Conservation (phyloP, 139 green algal species). For the Gonium pectorale region DNA sequence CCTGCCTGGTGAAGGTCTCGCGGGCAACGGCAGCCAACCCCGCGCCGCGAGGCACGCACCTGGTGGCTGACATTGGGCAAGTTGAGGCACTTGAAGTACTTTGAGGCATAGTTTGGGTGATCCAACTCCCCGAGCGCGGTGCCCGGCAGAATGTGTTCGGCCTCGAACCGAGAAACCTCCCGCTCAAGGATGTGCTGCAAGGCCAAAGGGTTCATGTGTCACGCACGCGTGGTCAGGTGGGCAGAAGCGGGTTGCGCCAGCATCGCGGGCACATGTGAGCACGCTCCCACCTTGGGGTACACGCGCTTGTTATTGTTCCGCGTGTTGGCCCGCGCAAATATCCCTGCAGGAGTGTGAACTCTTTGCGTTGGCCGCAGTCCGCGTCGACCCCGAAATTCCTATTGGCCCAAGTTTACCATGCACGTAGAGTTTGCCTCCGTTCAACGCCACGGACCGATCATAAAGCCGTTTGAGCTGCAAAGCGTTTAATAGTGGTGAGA, state of each 20-base stretch:
- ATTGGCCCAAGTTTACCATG: too few species aligned
- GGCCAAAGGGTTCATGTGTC: too few species aligned
- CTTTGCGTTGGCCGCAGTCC: too few species aligned
- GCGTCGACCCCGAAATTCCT: too few species aligned
- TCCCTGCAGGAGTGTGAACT: constrained; percentile 64
- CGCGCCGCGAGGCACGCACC: constrained; percentile 46
- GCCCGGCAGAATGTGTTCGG: constrained; percentile 54
- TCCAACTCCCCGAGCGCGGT: constrained; percentile 78
- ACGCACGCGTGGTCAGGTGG: too few species aligned
- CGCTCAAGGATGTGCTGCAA: constrained; percentile 68
- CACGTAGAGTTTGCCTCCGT: constrained; percentile 71
- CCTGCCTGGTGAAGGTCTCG: neutral
- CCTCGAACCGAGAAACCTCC: constrained; percentile 65
- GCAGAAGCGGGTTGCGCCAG: too few species aligned
- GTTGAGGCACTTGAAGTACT: constrained; percentile 76
- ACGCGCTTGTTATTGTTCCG: constrained; percentile 77
- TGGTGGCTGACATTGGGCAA: constrained; percentile 76
- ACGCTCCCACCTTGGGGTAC: constrained; percentile 77
- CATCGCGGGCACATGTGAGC: too few species aligned
- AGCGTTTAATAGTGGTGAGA: too few species aligned
- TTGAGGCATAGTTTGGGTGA: constrained; percentile 73
- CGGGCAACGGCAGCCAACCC: neutral
- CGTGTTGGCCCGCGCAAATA: constrained; percentile 71
- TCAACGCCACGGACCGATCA: constrained; percentile 57
- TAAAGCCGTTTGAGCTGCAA: constrained; percentile 69